Evolutionary conservation across 495 filamentous ascomycete genomes (phyloP), one percentile per base, ranked within the genome.

Genomic region (Elaphomyces granulatus): DNA sequence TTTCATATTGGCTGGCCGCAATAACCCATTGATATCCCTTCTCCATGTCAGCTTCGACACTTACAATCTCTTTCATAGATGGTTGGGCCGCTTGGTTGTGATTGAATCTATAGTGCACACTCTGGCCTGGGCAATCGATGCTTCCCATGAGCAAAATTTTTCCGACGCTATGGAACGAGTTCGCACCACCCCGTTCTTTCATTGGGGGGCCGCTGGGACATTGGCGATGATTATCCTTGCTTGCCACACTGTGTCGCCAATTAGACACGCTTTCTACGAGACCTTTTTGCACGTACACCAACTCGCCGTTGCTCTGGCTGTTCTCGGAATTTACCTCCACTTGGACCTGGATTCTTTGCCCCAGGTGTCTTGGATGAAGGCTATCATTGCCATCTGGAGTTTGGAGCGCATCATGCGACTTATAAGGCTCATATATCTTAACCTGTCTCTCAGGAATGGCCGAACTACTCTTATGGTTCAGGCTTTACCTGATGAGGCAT

Each of bases 1-100:
- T 15, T 73, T 98, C 46, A 64, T 96, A 39, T 73, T 95, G 43
- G 88, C 87, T 12, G 77, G 85, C 15, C 78, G 88, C 48, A 96
- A 96, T 64, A 96, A 94, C 54, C 84, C 84, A 12, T 63, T 95
- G n/a, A 94, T 94, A 45, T 54, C 66, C 4, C 57, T 93, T 10
- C 67, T 94, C 47, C 76, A 75, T 19, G 77, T 96, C 59, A 88
- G 83, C 56, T 98, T 94, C 60, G 92, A 98, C 62, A 94, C 87
- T 0, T 95, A 86, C 69, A 96, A 95, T 57, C 67, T 95, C 19
- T 61, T 96, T 20, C 90, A 98, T 57, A 78, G 90, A 28, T 98
- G 90, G 88, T 77, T 96, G 40, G 90, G 88, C 16, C 81, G 90
- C 15, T 77, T 94, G 16, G 75, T 92, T 4, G 77, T 82, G 15